A percentile compares a stretch with the other conserved stretches of the same genome.
Conservation (phyloP, 202 grass and related monocot species). For the Zoysia matrella region DNA sequence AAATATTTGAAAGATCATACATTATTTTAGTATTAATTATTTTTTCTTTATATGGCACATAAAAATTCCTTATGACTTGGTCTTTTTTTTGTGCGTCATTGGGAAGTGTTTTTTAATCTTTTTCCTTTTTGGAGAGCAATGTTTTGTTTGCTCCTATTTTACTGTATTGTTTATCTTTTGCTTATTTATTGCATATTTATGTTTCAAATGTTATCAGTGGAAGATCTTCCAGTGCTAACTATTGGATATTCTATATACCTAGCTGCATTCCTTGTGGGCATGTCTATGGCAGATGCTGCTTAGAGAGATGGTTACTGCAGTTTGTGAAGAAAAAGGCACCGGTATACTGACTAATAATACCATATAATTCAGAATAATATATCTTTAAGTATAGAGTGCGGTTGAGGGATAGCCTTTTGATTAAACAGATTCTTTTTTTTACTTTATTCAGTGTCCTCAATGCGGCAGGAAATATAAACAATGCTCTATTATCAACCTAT, state of each 20-base stretch:
- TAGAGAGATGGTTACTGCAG: slow-evolving; percentile 78
- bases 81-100: not conserved
- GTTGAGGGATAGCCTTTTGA: slow-evolving; percentile 25
- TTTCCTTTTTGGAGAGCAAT: not conserved
- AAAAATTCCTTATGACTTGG: not conserved
- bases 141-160: not conserved
- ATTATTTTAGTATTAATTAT: not conserved
- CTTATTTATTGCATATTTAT: slow-evolving; percentile 27
- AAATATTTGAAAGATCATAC: slow-evolving; percentile 6
- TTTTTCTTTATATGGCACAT: not conserved
- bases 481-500: slow-evolving; percentile 88
- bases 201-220: slow-evolving; percentile 29
- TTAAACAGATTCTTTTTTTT: slow-evolving; percentile 23
- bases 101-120: not conserved
- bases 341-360: slow-evolving; percentile 31
- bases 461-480: slow-evolving; percentile 66
- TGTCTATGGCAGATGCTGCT: slow-evolving; percentile 90
- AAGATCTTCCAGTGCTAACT: slow-evolving; percentile 39
- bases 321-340: slow-evolving; percentile 70
- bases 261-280: slow-evolving; percentile 99
- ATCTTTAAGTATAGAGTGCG: slow-evolving; percentile 13
- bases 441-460: slow-evolving; percentile 81
- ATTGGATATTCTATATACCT: slow-evolving; percentile 25
- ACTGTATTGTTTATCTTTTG: not conserved
- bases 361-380: slow-evolving; percentile 37